Conservation (phyloP, 2,329 filamentous ascomycete species). For the Trichoderma breve region DNA sequence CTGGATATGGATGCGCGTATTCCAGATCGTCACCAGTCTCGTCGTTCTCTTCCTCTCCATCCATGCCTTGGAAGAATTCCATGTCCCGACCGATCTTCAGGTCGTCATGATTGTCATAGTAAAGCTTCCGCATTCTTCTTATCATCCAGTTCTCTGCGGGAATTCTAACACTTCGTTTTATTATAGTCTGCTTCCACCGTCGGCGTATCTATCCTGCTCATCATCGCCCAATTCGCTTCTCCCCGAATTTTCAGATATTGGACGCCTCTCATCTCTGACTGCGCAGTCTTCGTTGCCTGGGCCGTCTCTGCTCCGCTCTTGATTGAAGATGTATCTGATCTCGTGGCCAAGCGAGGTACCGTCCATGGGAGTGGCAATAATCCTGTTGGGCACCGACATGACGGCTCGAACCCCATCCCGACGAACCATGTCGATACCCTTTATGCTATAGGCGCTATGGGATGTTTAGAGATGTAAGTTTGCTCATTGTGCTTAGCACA, state of each 20-base stretch:
- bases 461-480: not conserved
- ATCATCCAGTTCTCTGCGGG: not conserved
- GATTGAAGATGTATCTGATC: constrained; percentile 40
- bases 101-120: not conserved
- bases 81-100: not conserved
- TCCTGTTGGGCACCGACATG: not conserved
- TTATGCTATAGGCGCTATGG: not conserved
- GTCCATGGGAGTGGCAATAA: not conserved
- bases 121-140: not conserved
- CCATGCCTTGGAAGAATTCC: constrained; percentile 24
- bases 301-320: constrained; percentile 47
- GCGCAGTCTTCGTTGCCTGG: constrained; percentile 46
- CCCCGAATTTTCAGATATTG: constrained; percentile 26
- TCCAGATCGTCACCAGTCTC: constrained; percentile 49
- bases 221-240: not conserved
- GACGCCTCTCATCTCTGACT: constrained; percentile 37
- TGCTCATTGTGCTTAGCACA: not conserved
- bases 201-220: not conserved
- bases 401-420: not conserved
- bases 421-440: not conserved
- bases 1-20: constrained; percentile 44
- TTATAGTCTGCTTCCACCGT: not conserved
- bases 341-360: constrained; percentile 19
- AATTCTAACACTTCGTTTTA: not conserved
- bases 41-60: constrained; percentile 42